phyloP scores from a whole-genome alignment of 2,329 filamentous ascomycete species.

The Teratosphaeria pseudoeucalypti region DNA sequence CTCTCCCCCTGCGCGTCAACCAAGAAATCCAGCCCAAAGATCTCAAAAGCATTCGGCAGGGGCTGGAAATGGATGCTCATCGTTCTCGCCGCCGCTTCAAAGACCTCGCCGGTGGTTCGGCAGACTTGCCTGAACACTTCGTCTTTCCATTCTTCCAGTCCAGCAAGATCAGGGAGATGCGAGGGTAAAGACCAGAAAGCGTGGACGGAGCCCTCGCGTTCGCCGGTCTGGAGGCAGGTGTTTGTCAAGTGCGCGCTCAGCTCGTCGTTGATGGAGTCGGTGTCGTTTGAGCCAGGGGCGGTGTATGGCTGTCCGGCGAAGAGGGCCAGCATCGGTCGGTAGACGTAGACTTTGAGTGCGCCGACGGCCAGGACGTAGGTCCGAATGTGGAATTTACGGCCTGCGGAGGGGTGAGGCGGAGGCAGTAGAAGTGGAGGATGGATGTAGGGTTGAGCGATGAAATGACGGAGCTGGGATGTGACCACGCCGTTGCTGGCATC shows the following conservation, averaged over 20 bases:
- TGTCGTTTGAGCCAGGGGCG: constrained; percentile 38
- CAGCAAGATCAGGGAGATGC: constrained; percentile 3
- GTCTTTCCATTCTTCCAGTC: constrained; percentile 40
- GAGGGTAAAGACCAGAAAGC: constrained; percentile 62
- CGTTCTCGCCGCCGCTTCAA: constrained; percentile 72
- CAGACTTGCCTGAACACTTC: constrained; percentile 66
- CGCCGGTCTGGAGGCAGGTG: constrained; percentile 57
- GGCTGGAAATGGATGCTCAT: constrained; percentile 91
- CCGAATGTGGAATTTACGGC: constrained; percentile 87
- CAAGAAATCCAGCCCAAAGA: constrained; percentile 85
- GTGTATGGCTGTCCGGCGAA: constrained; percentile 70
- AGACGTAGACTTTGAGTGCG: constrained; percentile 72
- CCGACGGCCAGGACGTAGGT: constrained; percentile 80
- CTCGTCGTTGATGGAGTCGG: constrained; percentile 31
- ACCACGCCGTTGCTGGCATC: constrained; percentile 52
- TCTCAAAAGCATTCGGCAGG: constrained; percentile 77
- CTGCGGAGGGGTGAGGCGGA: constrained; percentile 36
- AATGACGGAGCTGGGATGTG: constrained; percentile 86
- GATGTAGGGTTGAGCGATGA: constrained; percentile 92
- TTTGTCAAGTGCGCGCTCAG: constrained; percentile 82
- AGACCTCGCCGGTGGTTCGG: constrained; percentile 61
- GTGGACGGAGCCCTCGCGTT: constrained; percentile 52
- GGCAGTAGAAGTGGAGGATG: constrained; percentile 68
- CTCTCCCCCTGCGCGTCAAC: constrained; percentile 55
- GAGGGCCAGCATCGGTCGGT: constrained; percentile 81